phyloP scores from a whole-genome alignment of 2,329 filamentous ascomycete species.

The Penicillium glabrum region DNA sequence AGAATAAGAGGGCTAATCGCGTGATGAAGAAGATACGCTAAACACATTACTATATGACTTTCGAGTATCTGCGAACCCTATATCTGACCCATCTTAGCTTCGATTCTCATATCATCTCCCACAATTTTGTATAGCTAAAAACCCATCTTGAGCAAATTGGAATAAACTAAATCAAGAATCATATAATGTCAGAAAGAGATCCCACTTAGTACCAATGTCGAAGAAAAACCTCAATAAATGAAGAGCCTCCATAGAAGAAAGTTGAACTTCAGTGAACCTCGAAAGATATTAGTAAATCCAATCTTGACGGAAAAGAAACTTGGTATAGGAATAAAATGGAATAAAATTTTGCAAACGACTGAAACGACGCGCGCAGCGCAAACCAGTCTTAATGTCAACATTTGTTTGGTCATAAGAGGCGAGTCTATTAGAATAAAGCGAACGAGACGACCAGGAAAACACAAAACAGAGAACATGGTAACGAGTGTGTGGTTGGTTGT shows the following conservation, averaged over 20 bases:
- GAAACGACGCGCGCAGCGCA: background rate
- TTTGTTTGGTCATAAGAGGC: constrained; percentile 1
- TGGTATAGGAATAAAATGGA: background rate
- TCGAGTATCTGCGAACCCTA: background rate
- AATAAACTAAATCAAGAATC: background rate
- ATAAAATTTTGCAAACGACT: background rate
- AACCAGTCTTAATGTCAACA: constrained; percentile 9
- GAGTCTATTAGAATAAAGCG: background rate
- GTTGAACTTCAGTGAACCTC: background rate
- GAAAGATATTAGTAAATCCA: background rate
- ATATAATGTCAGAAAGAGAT: background rate
- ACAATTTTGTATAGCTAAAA: background rate
- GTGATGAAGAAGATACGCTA: background rate
- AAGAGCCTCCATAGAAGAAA: background rate
- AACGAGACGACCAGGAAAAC: background rate
- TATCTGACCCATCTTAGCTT: background rate
- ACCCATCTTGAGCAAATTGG: background rate
- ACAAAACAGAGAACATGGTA: constrained; percentile 3
- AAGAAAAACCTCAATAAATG: background rate
- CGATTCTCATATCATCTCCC: background rate
- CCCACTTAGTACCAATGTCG: background rate
- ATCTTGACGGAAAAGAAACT: background rate
- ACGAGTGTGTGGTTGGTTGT: constrained; percentile 11
- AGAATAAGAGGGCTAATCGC: background rate
- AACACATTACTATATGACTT: background rate